Evolutionary conservation across 2,329 filamentous ascomycete species (phyloP).

Genomic region (Hypomyces perniciosus): DNA sequence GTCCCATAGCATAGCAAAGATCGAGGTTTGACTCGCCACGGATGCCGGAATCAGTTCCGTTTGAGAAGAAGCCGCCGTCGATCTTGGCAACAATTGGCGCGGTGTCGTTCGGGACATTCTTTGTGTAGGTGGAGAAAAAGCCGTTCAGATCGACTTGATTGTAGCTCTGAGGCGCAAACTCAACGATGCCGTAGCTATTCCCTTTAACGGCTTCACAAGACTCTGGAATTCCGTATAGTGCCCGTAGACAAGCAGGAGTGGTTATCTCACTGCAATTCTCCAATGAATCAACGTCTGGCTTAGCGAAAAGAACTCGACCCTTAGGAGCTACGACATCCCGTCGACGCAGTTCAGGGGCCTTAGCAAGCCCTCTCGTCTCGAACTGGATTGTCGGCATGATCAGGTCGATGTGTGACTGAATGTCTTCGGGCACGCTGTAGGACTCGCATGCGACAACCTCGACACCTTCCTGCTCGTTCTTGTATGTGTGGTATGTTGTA

Average conservation of each 20-base stretch:
- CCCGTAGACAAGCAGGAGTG: constrained; percentile 3
- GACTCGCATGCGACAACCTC: constrained; percentile 32
- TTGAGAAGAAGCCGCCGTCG: constrained; percentile 31
- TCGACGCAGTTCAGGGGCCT: background rate
- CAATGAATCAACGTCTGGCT: background rate
- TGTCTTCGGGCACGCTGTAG: constrained; percentile 32
- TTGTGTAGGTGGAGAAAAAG: constrained; percentile 40
- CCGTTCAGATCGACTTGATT: constrained; percentile 28
- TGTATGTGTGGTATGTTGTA: constrained; percentile 35
- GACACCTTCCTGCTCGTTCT: constrained; percentile 25
- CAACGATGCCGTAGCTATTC: constrained; percentile 4
- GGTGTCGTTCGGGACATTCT: constrained; percentile 34
- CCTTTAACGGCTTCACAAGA: constrained; percentile 1
- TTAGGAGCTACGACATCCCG: background rate
- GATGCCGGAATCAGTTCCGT: constrained; percentile 30
- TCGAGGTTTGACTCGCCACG: constrained; percentile 48
- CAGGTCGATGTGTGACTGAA: constrained; percentile 32
- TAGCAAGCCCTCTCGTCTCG: constrained; percentile 16
- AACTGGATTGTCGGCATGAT: constrained; percentile 34
- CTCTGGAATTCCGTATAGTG: constrained; percentile 1
- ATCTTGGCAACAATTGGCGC: constrained; percentile 39
- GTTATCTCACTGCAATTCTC: background rate
- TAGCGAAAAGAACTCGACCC: background rate
- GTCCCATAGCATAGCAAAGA: constrained; percentile 45
- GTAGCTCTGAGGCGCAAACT: constrained; percentile 41